A percentile compares a stretch with the other conserved stretches of the same genome.
Conservation (phyloP, 345 rosid genomes). For the Rhizophora mangle region DNA sequence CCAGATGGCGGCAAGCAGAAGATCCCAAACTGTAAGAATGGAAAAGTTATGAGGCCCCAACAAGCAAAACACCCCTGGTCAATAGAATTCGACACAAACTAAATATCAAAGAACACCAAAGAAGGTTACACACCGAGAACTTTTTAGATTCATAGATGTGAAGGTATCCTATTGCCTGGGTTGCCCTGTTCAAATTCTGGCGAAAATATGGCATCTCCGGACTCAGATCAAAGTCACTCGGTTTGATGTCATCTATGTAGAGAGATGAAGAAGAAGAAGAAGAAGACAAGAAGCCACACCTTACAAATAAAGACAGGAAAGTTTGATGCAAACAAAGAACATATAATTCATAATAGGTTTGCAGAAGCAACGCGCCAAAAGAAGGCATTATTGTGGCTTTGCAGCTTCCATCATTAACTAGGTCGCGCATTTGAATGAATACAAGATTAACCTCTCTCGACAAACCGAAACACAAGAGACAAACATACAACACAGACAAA, state of each 20-base stretch:
- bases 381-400: no score
- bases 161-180: slow-evolving; percentile 56
- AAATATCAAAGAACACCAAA: neutral
- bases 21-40: slow-evolving; percentile 66
- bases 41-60: neutral
- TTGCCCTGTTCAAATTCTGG: neutral
- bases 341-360: no score
- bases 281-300: neutral
- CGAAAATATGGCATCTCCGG: slow-evolving; percentile 52
- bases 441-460: neutral
- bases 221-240: slow-evolving; percentile 57
- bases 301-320: slow-evolving; percentile 1
- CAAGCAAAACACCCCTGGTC: slow-evolving; percentile 2
- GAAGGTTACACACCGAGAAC: slow-evolving; percentile 60
- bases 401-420: no score
- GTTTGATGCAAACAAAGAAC: neutral
- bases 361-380: no score
- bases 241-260: slow-evolving; percentile 52
- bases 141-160: slow-evolving; percentile 54
- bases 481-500: neutral
- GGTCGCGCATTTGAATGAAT: no score
- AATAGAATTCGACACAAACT: neutral
- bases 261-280: neutral
- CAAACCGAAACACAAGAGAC: neutral
- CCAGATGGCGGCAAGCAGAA: slow-evolving; percentile 89